phyloP scores from a whole-genome alignment of 495 filamentous ascomycete genomes.

The Aspergillus wentii region DNA sequence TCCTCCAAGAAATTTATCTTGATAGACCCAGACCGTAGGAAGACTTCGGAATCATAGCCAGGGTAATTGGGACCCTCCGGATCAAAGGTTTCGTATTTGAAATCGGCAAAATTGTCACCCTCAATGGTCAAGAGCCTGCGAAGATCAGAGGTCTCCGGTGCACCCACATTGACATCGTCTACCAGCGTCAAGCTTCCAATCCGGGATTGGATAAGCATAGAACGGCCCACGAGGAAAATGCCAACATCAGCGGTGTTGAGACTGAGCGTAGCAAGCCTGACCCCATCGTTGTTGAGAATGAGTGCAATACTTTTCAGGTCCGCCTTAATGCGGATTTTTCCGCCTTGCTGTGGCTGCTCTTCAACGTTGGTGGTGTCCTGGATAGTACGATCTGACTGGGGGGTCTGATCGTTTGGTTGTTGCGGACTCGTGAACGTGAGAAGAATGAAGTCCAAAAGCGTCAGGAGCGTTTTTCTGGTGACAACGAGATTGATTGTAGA shows the following conservation, averaged over 20 bases:
- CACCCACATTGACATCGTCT: slow-evolving; percentile 93
- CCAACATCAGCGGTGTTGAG: slow-evolving; percentile 88
- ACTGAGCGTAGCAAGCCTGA: slow-evolving; percentile 86
- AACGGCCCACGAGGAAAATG: slow-evolving; percentile 77
- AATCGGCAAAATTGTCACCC: slow-evolving; percentile 94
- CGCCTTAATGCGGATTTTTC: slow-evolving; percentile 79
- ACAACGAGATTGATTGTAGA: slow-evolving; percentile 95
- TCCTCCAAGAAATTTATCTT: slow-evolving; percentile 96
- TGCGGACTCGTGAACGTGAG: slow-evolving; percentile 83
- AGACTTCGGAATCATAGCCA: slow-evolving; percentile 91
- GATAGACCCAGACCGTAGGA: slow-evolving; percentile 83
- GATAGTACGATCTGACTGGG: slow-evolving; percentile 39
- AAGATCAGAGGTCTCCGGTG: slow-evolving; percentile 70
- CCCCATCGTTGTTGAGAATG: slow-evolving; percentile 97
- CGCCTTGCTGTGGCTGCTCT: slow-evolving; percentile 31
- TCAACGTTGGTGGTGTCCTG: slow-evolving; percentile 37
- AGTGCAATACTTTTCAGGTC: slow-evolving; percentile 88
- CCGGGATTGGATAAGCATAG: slow-evolving; percentile 79
- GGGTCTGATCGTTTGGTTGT: slow-evolving; percentile 26
- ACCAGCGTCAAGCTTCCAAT: slow-evolving; percentile 83
- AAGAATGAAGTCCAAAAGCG: slow-evolving; percentile 93
- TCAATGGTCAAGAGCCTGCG: slow-evolving; percentile 89
- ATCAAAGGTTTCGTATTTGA: slow-evolving; percentile 95
- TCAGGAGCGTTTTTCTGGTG: slow-evolving; percentile 87
- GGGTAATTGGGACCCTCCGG: slow-evolving; percentile 68